Evolutionary conservation across 305 asterid species (phyloP).

Genomic region (Salvia sclarea): DNA sequence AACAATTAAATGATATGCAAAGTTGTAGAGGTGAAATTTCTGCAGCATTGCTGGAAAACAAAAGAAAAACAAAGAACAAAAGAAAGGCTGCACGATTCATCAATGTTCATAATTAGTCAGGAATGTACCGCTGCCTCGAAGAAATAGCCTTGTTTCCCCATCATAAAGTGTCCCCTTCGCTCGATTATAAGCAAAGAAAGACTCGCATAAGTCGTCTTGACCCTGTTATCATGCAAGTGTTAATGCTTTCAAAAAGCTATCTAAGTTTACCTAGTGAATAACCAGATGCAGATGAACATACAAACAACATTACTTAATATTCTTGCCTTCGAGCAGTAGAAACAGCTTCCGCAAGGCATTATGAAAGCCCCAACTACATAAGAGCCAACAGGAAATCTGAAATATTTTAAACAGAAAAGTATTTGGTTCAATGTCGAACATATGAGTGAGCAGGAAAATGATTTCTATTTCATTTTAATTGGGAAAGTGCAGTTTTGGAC

Average conservation of each 20-base stretch:
- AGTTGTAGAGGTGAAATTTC: not conserved
- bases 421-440: conserved; percentile 13
- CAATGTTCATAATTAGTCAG: conserved; percentile 15
- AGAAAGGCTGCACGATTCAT: not conserved
- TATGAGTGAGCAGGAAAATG: not conserved
- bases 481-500: not conserved
- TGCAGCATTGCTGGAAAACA: not conserved
- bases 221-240: conserved; percentile 61
- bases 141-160: conserved; percentile 92
- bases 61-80: not conserved
- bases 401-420: conserved; percentile 12
- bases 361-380: conserved; percentile 93
- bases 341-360: conserved; percentile 98
- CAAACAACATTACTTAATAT: conserved; percentile 19
- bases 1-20: not conserved
- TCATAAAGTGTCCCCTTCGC: conserved; percentile 97
- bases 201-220: conserved; percentile 94
- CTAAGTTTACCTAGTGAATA: not conserved
- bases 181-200: conserved; percentile 85
- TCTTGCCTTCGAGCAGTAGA: conserved; percentile 87
- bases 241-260: conserved; percentile 22
- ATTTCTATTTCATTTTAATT: not conserved
- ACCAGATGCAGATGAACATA: conserved; percentile 27
- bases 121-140: conserved; percentile 69
- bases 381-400: conserved; percentile 80